These are phyloP conservation scores for Aspergillus luchuensis DNA, from an alignment of 2,329 filamentous ascomycete species.

Conservation along the genomic window DNA sequence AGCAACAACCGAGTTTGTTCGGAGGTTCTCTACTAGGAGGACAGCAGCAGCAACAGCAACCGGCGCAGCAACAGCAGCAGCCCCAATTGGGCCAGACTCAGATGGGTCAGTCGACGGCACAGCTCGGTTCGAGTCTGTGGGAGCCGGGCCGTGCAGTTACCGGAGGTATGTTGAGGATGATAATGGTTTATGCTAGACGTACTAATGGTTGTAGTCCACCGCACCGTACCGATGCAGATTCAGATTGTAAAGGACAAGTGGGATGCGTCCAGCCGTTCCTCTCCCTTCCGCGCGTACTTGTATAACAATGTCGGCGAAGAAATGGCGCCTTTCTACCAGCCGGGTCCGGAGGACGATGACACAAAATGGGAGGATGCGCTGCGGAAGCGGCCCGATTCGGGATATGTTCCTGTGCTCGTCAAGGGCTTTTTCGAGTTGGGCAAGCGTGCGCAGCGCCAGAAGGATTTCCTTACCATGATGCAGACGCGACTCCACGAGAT, in stretches of 20 bases:
- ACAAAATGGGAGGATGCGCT: constrained; percentile 67
- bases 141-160: constrained; percentile 47
- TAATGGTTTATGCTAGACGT: constrained; percentile 5
- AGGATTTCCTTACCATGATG: constrained; percentile 58
- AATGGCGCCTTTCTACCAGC: constrained; percentile 63
- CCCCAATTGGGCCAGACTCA: constrained; percentile 29
- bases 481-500: constrained; percentile 65
- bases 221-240: constrained; percentile 63
- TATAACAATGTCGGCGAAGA: constrained; percentile 65
- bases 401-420: constrained; percentile 62
- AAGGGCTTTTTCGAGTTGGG: constrained; percentile 63
- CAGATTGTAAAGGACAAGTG: constrained; percentile 63
- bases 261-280: constrained; percentile 55
- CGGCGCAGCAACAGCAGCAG: constrained; percentile 31
- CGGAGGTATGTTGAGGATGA: constrained; percentile 35
- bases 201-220: constrained; percentile 51
- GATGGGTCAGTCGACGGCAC: constrained; percentile 41
- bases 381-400: constrained; percentile 58
- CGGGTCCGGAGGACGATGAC: constrained; percentile 59
- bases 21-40: constrained; percentile 32
- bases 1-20: constrained; percentile 31
- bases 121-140: constrained; percentile 44
- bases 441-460: constrained; percentile 59
- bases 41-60: constrained; percentile 31
- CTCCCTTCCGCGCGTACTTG: constrained; percentile 62